Base-by-base conservation (phyloP, 2,329 filamentous ascomycete species). In the Venturia pyrina region DNA sequence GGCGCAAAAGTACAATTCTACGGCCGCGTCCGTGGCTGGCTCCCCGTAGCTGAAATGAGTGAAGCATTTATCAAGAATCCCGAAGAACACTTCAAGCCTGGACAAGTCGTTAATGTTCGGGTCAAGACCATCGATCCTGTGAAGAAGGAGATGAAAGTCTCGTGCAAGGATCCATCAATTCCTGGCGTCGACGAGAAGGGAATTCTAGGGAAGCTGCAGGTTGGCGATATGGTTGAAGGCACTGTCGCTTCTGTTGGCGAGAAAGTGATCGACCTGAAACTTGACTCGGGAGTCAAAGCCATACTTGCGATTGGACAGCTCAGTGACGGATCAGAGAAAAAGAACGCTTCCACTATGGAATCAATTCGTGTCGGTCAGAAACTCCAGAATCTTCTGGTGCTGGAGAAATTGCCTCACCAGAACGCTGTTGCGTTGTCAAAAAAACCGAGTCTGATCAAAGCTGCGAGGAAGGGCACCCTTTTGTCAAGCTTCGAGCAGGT, bases 31-130 rank as follows among this genome's bases (percentile, higher is more conserved):
- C 86, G 87, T 69, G 96, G 89, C 10, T 99, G 96, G 79, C 82
- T 99, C 65, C 95, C 95, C 1, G 88, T 96, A 0, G 90, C 90
- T 1, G 93, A 99, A 77, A 99, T 99, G 95, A 98, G 95, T 74
- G 95, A 99, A 75, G 92, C 93, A 13, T 97, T 89, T 73, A 97
- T 99, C 72, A 85, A 89, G 70, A 90, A 97, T 72, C 92, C 95
- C 5, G 86, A 85, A 59, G 87, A 96, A 72, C 93, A 98, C 77
- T 99, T 99, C 80, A 87, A 89, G 44, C 78, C 87, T 56, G 96
- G 95, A 0, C 95, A 99, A 75, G 93, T 96, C 1, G 89, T 99
- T 69, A 96, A 87, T 72, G 90, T 97, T 24, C 90, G 93, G 72
- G 87, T 96, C n/a, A 77, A 96, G 43, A 89, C 88, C 62, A 86